Evolutionary conservation across 1,284 basidiomycete genomes (phyloP).

Genomic region (Cryptococcus floricola): DNA sequence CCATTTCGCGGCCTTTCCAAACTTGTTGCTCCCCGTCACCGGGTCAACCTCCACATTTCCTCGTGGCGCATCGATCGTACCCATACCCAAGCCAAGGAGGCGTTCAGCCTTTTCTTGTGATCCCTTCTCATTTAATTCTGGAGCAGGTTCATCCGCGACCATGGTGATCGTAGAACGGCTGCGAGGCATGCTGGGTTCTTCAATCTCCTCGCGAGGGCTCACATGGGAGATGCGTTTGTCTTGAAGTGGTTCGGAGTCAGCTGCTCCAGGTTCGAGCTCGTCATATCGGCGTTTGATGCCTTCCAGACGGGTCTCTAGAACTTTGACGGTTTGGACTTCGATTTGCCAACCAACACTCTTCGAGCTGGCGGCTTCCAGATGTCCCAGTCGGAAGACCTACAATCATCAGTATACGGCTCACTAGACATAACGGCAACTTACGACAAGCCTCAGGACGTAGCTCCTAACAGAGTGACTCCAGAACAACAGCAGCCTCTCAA

Average conservation of each 20-base stretch:
- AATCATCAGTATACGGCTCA: not conserved
- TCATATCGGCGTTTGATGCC: constrained; percentile 52
- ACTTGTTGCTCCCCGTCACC: constrained; percentile 10
- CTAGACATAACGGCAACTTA: constrained; percentile 15
- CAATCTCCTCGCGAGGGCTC: constrained; percentile 8
- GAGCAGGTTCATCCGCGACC: constrained; percentile 36
- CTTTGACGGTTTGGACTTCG: constrained; percentile 49
- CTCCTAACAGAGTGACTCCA: constrained; percentile 53
- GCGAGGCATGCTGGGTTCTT: constrained; percentile 23
- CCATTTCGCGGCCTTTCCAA: constrained; percentile 45
- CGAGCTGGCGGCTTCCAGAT: constrained; percentile 44
- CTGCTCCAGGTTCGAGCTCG: constrained; percentile 44
- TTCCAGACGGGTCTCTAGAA: constrained; percentile 52
- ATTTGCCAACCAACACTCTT: constrained; percentile 41
- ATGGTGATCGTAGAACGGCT: constrained; percentile 50
- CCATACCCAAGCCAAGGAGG: constrained; percentile 36
- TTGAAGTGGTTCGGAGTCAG: constrained; percentile 18
- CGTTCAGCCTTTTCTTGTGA: constrained; percentile 36
- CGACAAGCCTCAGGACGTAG: constrained; percentile 51
- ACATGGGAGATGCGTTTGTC: constrained; percentile 22
- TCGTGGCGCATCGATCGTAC: constrained; percentile 9
- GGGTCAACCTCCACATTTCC: constrained; percentile 5
- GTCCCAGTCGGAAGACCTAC: constrained; percentile 52
- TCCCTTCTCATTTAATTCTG: constrained; percentile 8
- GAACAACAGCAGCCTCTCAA: constrained; percentile 52